phyloP scores from a whole-genome alignment of 2,329 filamentous ascomycete species.

The Drechslera avenae region DNA sequence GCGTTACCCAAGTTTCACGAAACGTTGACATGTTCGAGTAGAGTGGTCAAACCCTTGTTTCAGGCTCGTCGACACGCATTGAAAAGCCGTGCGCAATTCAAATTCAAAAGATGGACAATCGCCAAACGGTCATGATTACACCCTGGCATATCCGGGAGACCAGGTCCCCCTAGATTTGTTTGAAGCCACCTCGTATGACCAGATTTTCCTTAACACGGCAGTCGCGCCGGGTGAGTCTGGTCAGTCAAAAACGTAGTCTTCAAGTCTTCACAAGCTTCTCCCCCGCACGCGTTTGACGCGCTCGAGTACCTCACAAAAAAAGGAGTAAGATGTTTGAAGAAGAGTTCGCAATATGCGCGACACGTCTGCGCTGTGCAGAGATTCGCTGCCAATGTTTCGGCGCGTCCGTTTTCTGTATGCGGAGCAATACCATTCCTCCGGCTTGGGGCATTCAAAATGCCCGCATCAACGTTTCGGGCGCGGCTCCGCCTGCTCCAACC shows the following conservation, averaged over 20 bases:
- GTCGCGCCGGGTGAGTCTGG: conserved; percentile 7
- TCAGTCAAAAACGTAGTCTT: conserved; percentile 17
- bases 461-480: conserved; percentile 8
- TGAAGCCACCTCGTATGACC: conserved; percentile 7
- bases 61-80: conserved; percentile 18
- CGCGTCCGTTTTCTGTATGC: background rate
- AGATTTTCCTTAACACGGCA: background rate
- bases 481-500: conserved; percentile 8
- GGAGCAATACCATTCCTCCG: conserved; percentile 1
- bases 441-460: background rate
- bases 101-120: conserved; percentile 5
- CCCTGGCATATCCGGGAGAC: conserved; percentile 2
- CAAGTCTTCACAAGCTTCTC: conserved; percentile 11
- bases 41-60: conserved; percentile 26
- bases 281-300: conserved; percentile 3
- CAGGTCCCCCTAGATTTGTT: conserved; percentile 4
- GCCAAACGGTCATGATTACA: conserved; percentile 1
- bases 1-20: conserved; percentile 27
- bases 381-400: conserved; percentile 1
- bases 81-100: conserved; percentile 6
- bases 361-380: background rate
- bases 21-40: conserved; percentile 31
- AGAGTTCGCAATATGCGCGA: conserved; percentile 6
- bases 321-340: conserved; percentile 6
- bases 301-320: background rate